Evolutionary conservation across 1,284 basidiomycete species (phyloP), one percentile per base, ranked within the genome.

Genomic region (Fomes fomentarius): DNA sequence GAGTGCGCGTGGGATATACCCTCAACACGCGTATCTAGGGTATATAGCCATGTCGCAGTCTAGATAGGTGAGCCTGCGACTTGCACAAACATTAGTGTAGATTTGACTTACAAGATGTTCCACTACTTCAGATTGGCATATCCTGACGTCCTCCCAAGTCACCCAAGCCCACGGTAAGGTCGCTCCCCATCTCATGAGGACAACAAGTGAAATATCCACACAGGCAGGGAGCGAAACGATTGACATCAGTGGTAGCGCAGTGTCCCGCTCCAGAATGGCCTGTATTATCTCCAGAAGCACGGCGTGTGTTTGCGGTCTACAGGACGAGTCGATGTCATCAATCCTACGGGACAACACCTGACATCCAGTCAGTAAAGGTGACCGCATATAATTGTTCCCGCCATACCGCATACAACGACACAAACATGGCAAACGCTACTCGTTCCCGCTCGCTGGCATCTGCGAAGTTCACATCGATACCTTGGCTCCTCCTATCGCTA

Each of bases 91-190:
- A 22, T 37, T 26, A 12, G 28, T 30, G 28, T 30, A 19, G 19
- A 48, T 12, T 37, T n/a, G 28, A 64, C 78, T 57, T 55, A 89
- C 88, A 54, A 87, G 59, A 48, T 67, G 67, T 9, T 75, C 69
- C 28, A 86, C 72, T 15, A 71, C 71, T 49, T 85, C 84, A 2
- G 76, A 71, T 40, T 81, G 69, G 22, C 76, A 72, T 30, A 73
- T 64, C 30, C 81, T 74, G 49, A 74, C 71, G 63, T 89, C 86
- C 39, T 70, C 65, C 84, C 85, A 89, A 9, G 76, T 68, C n/a
- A 64, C 66, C 87, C 88, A 91, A 52, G 75, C 75, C 85, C 87
- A 89, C 2, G 78, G 75, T 3, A 85, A 64, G 4, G 76, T 69
- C 14, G 73, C 56, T 26, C 81, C 80, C 80, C 82, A 88, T 54